phyloP scores from a whole-genome alignment of 192 early-diverging fungal genomes.

The Entomortierella lignicola region DNA sequence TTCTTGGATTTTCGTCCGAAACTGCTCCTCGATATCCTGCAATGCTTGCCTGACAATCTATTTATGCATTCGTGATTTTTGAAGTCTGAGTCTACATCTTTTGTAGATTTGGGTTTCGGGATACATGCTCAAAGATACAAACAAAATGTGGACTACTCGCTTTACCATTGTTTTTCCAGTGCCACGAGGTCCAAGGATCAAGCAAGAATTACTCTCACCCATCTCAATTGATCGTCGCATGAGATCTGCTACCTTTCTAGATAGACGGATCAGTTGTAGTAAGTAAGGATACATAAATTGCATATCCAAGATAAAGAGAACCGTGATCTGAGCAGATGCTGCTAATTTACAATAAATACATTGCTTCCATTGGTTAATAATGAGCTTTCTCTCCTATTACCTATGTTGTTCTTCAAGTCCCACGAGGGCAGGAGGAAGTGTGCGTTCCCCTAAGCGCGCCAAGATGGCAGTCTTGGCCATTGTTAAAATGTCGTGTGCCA shows the following conservation, averaged over 20 bases:
- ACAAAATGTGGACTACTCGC: too few species aligned
- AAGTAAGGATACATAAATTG: too few species aligned
- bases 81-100: too few species aligned
- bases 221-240: slow-evolving; percentile 68
- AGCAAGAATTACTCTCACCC: slow-evolving; percentile 89
- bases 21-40: slow-evolving; percentile 39
- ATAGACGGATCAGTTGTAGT: too few species aligned
- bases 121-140: too few species aligned
- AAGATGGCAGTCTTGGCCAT: slow-evolving; percentile 33
- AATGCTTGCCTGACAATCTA: slow-evolving; percentile 59
- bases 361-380: too few species aligned
- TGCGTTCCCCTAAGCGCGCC: slow-evolving; percentile 49
- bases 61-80: too few species aligned
- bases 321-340: too few species aligned
- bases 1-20: slow-evolving; percentile 7
- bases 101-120: too few species aligned
- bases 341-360: too few species aligned
- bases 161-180: slow-evolving; percentile 55
- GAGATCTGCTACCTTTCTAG: slow-evolving; percentile 65
- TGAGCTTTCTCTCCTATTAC: slow-evolving; percentile 18
- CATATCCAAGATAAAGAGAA: too few species aligned
- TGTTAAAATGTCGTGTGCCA: slow-evolving; percentile 10
- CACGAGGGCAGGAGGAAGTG: slow-evolving; percentile 50
- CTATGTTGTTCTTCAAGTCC: slow-evolving; percentile 63
- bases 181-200: slow-evolving; percentile 85